Evolutionary conservation across 78 protist genomes (phyloP).

Genomic region (Monosiga brevicollis): DNA sequence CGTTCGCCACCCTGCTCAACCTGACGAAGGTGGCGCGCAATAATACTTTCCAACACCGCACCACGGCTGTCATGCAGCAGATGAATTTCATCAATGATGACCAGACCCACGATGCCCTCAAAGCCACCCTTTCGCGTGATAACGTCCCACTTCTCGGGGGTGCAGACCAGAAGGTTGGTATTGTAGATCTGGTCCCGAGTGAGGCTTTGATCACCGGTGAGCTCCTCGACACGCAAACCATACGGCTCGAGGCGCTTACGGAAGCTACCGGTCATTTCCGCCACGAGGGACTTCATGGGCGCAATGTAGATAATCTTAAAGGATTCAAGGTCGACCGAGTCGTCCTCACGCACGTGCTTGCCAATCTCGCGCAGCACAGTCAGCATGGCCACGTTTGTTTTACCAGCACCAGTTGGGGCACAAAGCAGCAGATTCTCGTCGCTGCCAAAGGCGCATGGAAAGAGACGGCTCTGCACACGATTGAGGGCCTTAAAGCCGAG

Average conservation of each 20-base stretch:
- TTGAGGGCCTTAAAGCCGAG: conserved; percentile 42
- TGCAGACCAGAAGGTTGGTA: conserved; percentile 92
- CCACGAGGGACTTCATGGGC: conserved; percentile 99
- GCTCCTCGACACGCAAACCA: conserved; percentile 77
- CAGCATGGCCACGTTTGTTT: conserved; percentile 98
- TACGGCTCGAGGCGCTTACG: conserved; percentile 55
- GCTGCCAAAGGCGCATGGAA: conserved; percentile 49
- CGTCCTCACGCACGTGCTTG: conserved; percentile 20
- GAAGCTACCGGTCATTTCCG: conserved; percentile 83
- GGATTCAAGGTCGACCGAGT: conserved; percentile 35
- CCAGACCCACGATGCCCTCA: conserved; percentile 67
- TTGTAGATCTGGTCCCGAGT: conserved; percentile 73
- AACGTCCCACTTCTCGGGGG: conserved; percentile 99
- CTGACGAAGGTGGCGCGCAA: conserved; percentile 79
- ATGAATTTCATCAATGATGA: conserved; percentile 95
- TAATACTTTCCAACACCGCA: conserved; percentile 93
- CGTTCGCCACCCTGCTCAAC: conserved; percentile 37
- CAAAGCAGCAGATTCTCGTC: conserved; percentile 88
- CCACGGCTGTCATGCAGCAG: conserved; percentile 97
- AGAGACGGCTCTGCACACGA: conserved; percentile 66
- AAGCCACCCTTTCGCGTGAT: conserved; percentile 92
- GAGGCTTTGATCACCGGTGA: conserved; percentile 93
- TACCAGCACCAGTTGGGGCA: conserved; percentile 99
- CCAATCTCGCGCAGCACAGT: conserved; percentile 84
- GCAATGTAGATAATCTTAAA: conserved; percentile 95